Base-by-base conservation (phyloP, 257 asterid genomes). In the Solanum piurae region DNA sequence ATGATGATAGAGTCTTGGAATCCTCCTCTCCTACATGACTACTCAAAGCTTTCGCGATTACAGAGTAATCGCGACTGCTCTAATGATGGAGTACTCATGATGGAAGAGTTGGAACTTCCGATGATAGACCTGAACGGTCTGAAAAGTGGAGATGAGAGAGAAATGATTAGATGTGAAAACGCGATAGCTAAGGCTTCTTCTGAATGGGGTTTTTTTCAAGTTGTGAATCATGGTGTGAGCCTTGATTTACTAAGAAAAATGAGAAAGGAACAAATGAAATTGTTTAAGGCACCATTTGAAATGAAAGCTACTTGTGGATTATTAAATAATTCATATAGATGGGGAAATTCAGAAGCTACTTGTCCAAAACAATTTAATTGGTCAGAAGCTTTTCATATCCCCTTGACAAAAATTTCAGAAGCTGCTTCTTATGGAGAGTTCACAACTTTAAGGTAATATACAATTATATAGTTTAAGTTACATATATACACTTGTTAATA, bases 131-230 rank as follows among this genome's bases (percentile, higher is more conserved):
- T 95, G 4, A 74, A 87, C 1, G 87, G 71, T 85, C 83, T 95
- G 5, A 86, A 58, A n/a, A 83, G 90, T 62, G 73, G 20, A 2
- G 88, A 91, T 5, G 89, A 83, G 21, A 84, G 40, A 0, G 91
- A 86, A 31, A 91, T 91, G 84, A 84, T 73, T 0, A 85, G 83
- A 44, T 94, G 95, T 25, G 88, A 86, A 3, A 80, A 44, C 0
- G 85, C 89, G 21, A 95, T 95, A 4, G 91, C 38, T 0, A 89
- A 79, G 2, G 98, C 96, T 34, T 92, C 98, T 5, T 89, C 94
- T 2, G 94, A 94, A n/a, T 95, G 98, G 97, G 98, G 98, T 0
- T 95, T 95, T 80, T 95, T 94, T 86, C 97, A 93, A 80, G 92
- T 95, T 11, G 93, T 94, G 77, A 95, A 95, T 83, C 98, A 94